These are phyloP conservation scores for Aspergillus arachidicola DNA, from an alignment of 2,329 filamentous ascomycete genomes.

Conservation along the genomic window DNA sequence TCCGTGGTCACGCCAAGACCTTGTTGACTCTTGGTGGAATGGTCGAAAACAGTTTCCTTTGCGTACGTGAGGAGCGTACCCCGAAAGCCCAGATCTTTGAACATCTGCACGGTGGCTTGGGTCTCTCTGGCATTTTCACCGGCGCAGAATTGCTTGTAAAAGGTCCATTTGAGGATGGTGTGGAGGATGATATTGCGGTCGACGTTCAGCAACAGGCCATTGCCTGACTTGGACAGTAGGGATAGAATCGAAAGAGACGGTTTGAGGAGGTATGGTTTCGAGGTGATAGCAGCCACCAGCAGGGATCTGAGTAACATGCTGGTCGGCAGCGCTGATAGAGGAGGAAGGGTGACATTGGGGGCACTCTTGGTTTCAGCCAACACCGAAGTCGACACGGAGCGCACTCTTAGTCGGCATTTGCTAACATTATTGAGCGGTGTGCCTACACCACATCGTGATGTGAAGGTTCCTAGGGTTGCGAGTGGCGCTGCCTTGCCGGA, in stretches of 20 bases:
- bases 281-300: slow-evolving; percentile 51
- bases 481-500: not conserved
- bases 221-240: slow-evolving; percentile 62
- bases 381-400: slow-evolving; percentile 23
- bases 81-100: slow-evolving; percentile 75
- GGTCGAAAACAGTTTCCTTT: slow-evolving; percentile 70
- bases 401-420: slow-evolving; percentile 4
- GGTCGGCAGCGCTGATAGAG: slow-evolving; percentile 35
- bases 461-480: not conserved
- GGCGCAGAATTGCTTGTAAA: slow-evolving; percentile 90
- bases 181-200: slow-evolving; percentile 74
- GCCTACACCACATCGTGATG: not conserved
- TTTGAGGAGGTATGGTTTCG: slow-evolving; percentile 60
- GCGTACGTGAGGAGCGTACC: slow-evolving; percentile 86
- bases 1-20: slow-evolving; percentile 15
- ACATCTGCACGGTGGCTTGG: slow-evolving; percentile 59
- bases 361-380: slow-evolving; percentile 14
- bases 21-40: slow-evolving; percentile 27
- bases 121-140: slow-evolving; percentile 74
- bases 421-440: not conserved
- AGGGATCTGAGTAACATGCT: slow-evolving; percentile 45
- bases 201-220: slow-evolving; percentile 61
- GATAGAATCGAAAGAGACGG: slow-evolving; percentile 71
- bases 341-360: slow-evolving; percentile 13
- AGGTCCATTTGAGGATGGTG: slow-evolving; percentile 62